Base-by-base conservation (phyloP, 2,329 filamentous ascomycete genomes). In the Corniculantispora saksenae region DNA sequence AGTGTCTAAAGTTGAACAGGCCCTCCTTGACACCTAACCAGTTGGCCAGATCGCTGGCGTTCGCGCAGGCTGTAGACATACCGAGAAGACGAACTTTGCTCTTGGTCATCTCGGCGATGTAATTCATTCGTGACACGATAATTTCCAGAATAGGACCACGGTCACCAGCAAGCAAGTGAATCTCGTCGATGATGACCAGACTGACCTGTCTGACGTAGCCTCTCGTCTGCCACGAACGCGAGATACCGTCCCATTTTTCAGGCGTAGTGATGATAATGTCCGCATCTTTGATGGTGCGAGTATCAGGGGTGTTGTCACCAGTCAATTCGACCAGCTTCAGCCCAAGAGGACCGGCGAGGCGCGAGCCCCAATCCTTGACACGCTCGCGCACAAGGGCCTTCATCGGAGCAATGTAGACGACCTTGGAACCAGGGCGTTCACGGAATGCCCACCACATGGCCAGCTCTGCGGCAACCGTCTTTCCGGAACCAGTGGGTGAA, bases 231-330 rank as follows among this genome's bases (percentile, higher is more conserved):
- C 96, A 99, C 73, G 92, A 97, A 86, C 95, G 91, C 71, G 93
- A 97, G 70, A 99, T 98, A 86, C 96, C 96, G 75, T 99, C 96
- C 95, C 95, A 99, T 76, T 99, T 99, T 80, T 99, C 95, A n/a
- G 95, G 96, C 0, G 96, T 99, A 0, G 95, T 99, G 72, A 99
- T 93, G 72, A 99, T 99, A 67, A 99, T 93, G 75, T 99, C 95
- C 3, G 95, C 95, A 74, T 98, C 91, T 70, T 94, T 88, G 71
- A 99, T 99, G 0, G 94, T 97, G 59, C 93, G 86, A 0, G 95
- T 99, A 74, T 99, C 95, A 0, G 96, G 96, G 0, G 96, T 99
- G 73, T 98, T 99, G 80, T 99, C 95, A 82, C 83, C 94, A 15
- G 96, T 99, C 81, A 99, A 82, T 78, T 99, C 95, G 19, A 99